A percentile compares a stretch with the other conserved stretches of the same genome.
Evolutionary conservation across 495 filamentous ascomycete genomes (phyloP).

Genomic region (Tuber aestivum): DNA sequence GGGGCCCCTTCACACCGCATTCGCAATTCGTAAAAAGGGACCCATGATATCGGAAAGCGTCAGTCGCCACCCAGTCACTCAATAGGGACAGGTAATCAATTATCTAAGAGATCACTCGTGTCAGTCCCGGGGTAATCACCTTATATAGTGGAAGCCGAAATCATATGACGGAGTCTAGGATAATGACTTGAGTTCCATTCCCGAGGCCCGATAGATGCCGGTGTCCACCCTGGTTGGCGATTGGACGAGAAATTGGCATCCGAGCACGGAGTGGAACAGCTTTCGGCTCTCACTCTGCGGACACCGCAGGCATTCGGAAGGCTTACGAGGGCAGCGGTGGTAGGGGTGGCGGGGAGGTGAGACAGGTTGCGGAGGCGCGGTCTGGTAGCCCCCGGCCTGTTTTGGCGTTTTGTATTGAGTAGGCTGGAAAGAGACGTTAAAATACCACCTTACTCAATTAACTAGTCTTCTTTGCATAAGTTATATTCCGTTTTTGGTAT

Average conservation of each 20-base stretch:
- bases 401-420: too few species aligned
- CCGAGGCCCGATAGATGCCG: not conserved
- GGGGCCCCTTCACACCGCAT: not conserved
- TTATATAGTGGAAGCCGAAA: not conserved
- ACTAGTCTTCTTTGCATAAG: not conserved
- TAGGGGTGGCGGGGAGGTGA: too few species aligned
- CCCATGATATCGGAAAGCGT: not conserved
- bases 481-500: not conserved
- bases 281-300: not conserved
- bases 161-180: not conserved
- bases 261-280: not conserved
- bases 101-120: not conserved
- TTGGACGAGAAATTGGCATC: not conserved
- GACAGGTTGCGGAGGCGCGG: too few species aligned
- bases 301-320: too few species aligned
- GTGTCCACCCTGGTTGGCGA: not conserved
- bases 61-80: too few species aligned
- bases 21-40: not conserved
- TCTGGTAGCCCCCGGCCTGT: too few species aligned
- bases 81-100: not conserved
- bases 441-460: too few species aligned
- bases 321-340: too few species aligned
- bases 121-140: not conserved
- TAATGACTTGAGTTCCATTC: not conserved
- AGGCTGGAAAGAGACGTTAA: too few species aligned